Base-by-base conservation (phyloP, 176 grass and related monocot species). In the Rhynchospora tenuis region DNA sequence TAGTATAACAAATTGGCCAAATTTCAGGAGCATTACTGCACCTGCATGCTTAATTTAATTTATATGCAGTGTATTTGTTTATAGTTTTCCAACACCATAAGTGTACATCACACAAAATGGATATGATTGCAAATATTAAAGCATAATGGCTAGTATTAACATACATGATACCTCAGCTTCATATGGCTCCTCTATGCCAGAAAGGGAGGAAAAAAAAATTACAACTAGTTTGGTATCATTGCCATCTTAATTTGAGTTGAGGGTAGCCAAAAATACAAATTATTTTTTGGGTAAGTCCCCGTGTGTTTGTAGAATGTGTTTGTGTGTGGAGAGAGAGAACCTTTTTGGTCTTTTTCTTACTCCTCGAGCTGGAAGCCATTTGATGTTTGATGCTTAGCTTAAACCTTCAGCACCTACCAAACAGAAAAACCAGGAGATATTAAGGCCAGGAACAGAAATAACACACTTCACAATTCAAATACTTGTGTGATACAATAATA, bases 301-400 rank as follows among this genome's bases (percentile, higher is more conserved):
- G 33, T 38, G 33, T 38, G 33, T 38, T 38, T 0, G 33, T 38
- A 4, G 56, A n/a, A n/a, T n/a, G 64, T 38, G 63, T 31, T 9
- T 64, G 61, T 64, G 24, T 29, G 24, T 14, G 61, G 70, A 73
- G 70, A 50, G 20, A 51, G 69, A 48, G 9, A 48, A 73, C 69
- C 69, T 73, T 74, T 51, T 51, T 51, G 20, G 10, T 14, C 19
- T 19, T 68, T 29, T 29, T 5, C 70, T 46, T 50, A 26, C 70
- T 26, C 46, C 70, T 74, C 13, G 70, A 74, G 46, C 70, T 26
- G 70, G 70, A 74, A 74, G 70, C 70, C 70, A 74, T 74, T 50
- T 15, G 6, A 51, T 27, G 10, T 26, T 74, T 11, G 12, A 3
- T 48, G n/a, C n/a, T 23, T 73, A 3, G 44, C n/a, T 73, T 26